Conservation (phyloP, 345 rosid species). For the Pseudoturritis turrita region DNA sequence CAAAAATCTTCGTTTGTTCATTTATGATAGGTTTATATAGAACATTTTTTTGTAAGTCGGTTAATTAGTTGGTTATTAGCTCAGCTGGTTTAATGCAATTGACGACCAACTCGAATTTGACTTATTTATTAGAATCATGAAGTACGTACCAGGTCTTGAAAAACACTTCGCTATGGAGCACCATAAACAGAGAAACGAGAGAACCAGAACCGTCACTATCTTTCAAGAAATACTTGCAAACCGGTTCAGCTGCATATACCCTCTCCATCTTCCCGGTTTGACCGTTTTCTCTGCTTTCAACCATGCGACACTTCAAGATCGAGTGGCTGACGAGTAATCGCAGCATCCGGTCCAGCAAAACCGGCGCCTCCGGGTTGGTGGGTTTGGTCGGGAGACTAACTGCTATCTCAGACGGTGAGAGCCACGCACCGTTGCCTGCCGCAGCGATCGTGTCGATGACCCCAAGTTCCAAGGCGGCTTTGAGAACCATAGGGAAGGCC, state of each 20-base stretch:
- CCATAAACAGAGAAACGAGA: conserved; percentile 9
- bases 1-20: neutral
- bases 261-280: conserved; percentile 3
- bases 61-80: neutral
- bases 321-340: conserved; percentile 45
- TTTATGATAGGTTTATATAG: neutral
- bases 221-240: conserved; percentile 24
- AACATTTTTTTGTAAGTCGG: neutral
- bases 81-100: neutral
- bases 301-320: conserved; percentile 36
- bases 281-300: neutral
- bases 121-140: neutral
- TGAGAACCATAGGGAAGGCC: conserved; percentile 44
- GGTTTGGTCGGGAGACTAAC: conserved; percentile 32
- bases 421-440: neutral
- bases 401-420: conserved; percentile 43
- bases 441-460: conserved; percentile 38
- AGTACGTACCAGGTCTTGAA: conserved; percentile 24
- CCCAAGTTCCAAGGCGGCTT: conserved; percentile 42
- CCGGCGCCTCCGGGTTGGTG: conserved; percentile 38
- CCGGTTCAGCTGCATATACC: conserved; percentile 25
- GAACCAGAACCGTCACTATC: conserved; percentile 27
- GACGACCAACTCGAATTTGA: neutral
- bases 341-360: conserved; percentile 46
- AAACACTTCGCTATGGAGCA: conserved; percentile 11